These are phyloP conservation scores for Rhodomyrtus psidioides DNA, from an alignment of 441 rosid genomes.

Conservation along the genomic window DNA sequence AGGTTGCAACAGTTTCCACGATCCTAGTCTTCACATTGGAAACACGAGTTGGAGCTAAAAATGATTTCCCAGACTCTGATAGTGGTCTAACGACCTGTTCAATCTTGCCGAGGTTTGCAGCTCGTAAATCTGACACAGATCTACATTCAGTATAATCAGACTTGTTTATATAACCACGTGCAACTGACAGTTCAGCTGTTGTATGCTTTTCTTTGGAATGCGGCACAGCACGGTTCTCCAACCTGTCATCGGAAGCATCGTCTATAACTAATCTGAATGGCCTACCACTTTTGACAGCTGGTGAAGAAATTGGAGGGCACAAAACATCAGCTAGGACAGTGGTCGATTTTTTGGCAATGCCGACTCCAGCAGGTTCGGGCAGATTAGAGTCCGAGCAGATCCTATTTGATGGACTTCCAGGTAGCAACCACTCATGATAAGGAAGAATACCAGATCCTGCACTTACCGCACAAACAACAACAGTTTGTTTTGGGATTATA, in stretches of 20 bases:
- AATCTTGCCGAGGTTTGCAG: constrained; percentile 1
- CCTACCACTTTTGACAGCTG: constrained; percentile 21
- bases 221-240: constrained; percentile 19
- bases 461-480: neutral
- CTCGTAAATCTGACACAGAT: constrained; percentile 7
- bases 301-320: neutral
- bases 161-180: neutral
- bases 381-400: constrained; percentile 10
- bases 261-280: constrained; percentile 42
- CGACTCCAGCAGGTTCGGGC: constrained; percentile 9
- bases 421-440: neutral
- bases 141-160: constrained; percentile 2
- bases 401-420: neutral
- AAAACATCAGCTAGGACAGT: neutral
- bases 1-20: constrained; percentile 6
- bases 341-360: constrained; percentile 9
- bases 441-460: constrained; percentile 11
- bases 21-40: constrained; percentile 5
- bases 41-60: neutral
- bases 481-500: neutral
- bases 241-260: constrained; percentile 42
- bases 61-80: constrained; percentile 5
- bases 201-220: neutral
- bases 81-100: constrained; percentile 9
- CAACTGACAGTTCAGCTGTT: constrained; percentile 3